Conservation (phyloP, 306 rosid genomes). For the Quercus bicolor region DNA sequence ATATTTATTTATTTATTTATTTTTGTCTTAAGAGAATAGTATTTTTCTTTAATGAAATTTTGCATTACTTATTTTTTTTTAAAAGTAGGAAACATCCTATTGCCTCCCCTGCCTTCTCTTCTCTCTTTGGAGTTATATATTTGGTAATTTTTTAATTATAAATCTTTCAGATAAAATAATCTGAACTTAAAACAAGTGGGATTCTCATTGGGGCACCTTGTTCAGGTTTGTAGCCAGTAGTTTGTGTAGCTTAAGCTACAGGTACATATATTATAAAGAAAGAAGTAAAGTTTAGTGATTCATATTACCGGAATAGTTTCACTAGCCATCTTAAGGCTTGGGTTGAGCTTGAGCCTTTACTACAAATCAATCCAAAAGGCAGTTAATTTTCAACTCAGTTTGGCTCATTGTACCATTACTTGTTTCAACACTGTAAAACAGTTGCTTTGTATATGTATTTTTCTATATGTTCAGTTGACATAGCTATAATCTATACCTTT, state of each 20-base stretch:
- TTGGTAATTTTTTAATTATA: background rate
- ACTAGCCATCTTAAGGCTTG: background rate
- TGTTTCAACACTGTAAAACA: background rate
- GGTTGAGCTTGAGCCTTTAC: background rate
- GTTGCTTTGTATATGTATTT: background rate
- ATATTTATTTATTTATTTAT: too few relatives aligned
- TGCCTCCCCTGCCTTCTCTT: background rate
- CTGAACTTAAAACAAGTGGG: background rate
- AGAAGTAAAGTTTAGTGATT: background rate
- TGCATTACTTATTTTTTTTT: too few relatives aligned
- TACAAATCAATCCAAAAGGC: background rate
- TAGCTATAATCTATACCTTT: background rate
- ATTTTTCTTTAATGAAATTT: too few relatives aligned
- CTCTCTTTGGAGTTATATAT: background rate
- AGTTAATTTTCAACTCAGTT: background rate
- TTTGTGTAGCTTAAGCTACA: background rate
- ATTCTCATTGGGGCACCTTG: too few relatives aligned
- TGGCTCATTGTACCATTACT: background rate
- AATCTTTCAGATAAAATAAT: background rate
- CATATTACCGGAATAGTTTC: background rate
- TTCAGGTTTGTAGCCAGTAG: background rate
- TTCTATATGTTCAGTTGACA: background rate
- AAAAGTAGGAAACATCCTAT: background rate
- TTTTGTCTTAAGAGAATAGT: too few relatives aligned
- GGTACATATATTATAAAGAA: background rate